A percentile compares a stretch with the other conserved stretches of the same genome.
These are phyloP conservation scores for Diaporthe citrichinensis DNA, from an alignment of 2,329 filamentous ascomycete species.

Conservation along the genomic window DNA sequence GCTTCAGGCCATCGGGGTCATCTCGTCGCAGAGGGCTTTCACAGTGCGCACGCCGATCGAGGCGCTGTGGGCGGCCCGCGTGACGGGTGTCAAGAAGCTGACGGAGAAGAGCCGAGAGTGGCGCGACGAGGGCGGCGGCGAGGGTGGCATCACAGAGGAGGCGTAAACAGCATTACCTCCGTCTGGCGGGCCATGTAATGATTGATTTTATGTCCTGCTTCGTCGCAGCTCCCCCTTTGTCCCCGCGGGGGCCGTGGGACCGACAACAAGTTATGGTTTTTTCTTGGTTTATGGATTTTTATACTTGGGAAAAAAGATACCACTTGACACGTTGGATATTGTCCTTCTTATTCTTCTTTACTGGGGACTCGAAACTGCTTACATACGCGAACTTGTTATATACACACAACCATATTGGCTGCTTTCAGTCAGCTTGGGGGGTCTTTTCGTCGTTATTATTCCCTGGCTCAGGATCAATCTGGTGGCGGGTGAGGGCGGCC, in stretches of 20 bases:
- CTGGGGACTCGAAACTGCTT: slow-evolving; percentile 4
- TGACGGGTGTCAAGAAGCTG: slow-evolving; percentile 84
- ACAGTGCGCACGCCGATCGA: slow-evolving; percentile 94
- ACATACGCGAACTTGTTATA: slow-evolving; percentile 28
- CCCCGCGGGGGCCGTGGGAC: not conserved
- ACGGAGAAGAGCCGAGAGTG: slow-evolving; percentile 90
- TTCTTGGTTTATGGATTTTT: slow-evolving; percentile 31
- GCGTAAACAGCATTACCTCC: slow-evolving; percentile 55
- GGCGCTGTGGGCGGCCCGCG: slow-evolving; percentile 87
- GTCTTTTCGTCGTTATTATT: not conserved
- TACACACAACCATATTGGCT: slow-evolving; percentile 18
- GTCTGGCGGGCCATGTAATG: not conserved
- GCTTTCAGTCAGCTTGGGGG: slow-evolving; percentile 7
- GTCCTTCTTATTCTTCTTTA: slow-evolving; percentile 30
- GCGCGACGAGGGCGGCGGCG: slow-evolving; percentile 87
- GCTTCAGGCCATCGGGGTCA: slow-evolving; percentile 95
- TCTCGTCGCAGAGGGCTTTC: slow-evolving; percentile 92
- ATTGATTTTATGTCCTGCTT: slow-evolving; percentile 31
- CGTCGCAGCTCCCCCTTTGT: not conserved
- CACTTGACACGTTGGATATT: slow-evolving; percentile 35
- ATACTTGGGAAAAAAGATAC: slow-evolving; percentile 38
- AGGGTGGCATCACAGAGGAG: slow-evolving; percentile 74
- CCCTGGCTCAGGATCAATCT: slow-evolving; percentile 1
- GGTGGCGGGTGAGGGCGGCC: not conserved
- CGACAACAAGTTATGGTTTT: slow-evolving; percentile 21